Evolutionary conservation across 345 rosid species (phyloP).

Genomic region (Arabidopsis thaliana): DNA sequence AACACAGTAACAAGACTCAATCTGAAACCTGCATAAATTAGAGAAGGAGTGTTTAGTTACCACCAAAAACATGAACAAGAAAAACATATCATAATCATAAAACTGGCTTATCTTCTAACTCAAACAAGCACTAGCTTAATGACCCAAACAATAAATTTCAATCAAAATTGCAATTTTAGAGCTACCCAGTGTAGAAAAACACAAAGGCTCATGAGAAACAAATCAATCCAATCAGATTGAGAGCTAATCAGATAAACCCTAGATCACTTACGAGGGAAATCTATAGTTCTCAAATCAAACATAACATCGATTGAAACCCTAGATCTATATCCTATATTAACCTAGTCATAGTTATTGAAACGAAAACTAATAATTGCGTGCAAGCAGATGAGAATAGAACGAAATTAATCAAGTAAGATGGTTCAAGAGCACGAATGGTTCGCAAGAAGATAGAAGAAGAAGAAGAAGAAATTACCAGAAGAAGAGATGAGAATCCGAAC

Average conservation of each 20-base stretch:
- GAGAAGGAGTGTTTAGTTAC: background rate
- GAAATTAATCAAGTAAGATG: background rate
- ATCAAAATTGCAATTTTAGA: too few species aligned
- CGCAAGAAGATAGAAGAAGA: background rate
- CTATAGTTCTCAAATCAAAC: background rate
- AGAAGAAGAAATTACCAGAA: background rate
- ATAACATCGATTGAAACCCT: background rate
- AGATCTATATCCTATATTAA: conserved; percentile 12
- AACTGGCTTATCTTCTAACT: too few species aligned
- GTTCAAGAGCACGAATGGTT: background rate
- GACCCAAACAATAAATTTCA: too few species aligned
- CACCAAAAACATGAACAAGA: background rate
- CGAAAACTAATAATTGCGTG: background rate
- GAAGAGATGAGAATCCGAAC: background rate
- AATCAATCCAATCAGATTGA: background rate
- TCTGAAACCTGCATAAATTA: conserved; percentile 12
- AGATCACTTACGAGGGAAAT: background rate
- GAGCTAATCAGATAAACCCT: background rate
- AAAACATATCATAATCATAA: too few species aligned
- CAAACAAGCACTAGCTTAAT: too few species aligned
- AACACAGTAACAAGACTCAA: conserved; percentile 2
- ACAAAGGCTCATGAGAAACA: background rate
- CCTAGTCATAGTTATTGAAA: background rate
- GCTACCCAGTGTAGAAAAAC: background rate
- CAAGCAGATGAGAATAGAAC: background rate